Percentiles rank a stretch among this genome's conserved stretches.
phyloP scores from a whole-genome alignment of 2,329 filamentous ascomycete genomes.

The Plenodomus biglobosus region DNA sequence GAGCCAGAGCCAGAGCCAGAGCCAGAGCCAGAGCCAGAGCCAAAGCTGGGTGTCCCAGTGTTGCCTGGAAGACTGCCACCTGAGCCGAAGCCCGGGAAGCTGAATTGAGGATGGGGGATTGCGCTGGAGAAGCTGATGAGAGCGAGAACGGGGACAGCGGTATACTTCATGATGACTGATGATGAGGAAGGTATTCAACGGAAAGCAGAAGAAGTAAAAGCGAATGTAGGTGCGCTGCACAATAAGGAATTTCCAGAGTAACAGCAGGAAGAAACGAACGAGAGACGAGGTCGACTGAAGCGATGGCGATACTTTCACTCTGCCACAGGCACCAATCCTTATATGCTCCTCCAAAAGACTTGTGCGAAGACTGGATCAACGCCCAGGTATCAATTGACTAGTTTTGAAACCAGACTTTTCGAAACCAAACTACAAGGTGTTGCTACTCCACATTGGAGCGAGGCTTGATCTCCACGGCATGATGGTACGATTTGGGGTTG shows the following conservation, averaged over 20 bases:
- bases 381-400: background rate
- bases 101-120: constrained; percentile 23
- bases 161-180: constrained; percentile 29
- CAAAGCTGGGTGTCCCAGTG: background rate
- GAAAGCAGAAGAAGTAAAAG: constrained; percentile 1
- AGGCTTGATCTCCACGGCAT: background rate
- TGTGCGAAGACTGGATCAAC: background rate
- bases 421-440: background rate
- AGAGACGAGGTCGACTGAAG: background rate
- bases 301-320: background rate
- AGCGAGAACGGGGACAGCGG: constrained; percentile 16
- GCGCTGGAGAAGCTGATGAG: constrained; percentile 27
- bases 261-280: constrained; percentile 5
- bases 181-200: background rate
- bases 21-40: background rate
- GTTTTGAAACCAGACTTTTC: background rate
- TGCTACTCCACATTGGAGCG: background rate
- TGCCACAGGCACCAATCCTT: background rate
- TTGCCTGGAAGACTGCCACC: constrained; percentile 2
- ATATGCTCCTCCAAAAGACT: no score
- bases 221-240: constrained; percentile 27
- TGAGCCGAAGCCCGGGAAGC: constrained; percentile 13
- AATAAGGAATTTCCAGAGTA: constrained; percentile 10
- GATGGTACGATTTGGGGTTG: background rate
- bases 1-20: background rate